Conservation (phyloP, 2,329 filamentous ascomycete genomes). For the Penicillium sp. region DNA sequence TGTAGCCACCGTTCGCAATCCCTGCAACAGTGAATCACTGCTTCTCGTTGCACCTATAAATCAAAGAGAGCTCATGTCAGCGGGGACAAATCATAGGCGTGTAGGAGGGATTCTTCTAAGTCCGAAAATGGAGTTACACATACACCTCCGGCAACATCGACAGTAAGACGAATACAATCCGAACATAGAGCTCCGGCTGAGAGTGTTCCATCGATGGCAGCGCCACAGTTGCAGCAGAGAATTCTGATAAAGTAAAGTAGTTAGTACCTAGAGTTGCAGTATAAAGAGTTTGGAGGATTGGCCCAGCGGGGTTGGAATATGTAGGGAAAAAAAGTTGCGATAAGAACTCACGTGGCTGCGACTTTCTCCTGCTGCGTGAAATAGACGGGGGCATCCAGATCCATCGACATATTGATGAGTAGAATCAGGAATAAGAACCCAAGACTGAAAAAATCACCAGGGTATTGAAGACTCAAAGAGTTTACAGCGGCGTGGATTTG, state of each 20-base stretch:
- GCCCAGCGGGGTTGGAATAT: neutral
- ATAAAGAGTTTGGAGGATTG: neutral
- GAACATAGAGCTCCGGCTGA: slow-evolving; percentile 86
- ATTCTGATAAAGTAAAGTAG: slow-evolving; percentile 60
- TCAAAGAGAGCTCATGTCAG: neutral
- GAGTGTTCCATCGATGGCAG: slow-evolving; percentile 87
- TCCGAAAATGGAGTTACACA: neutral
- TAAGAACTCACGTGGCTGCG: slow-evolving; percentile 55
- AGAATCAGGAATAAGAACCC: slow-evolving; percentile 1
- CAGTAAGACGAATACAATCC: slow-evolving; percentile 91
- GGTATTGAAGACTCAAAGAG: slow-evolving; percentile 10
- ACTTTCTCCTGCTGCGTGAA: slow-evolving; percentile 44
- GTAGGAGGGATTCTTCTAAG: neutral
- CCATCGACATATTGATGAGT: slow-evolving; percentile 49
- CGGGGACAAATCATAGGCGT: neutral
- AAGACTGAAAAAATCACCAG: slow-evolving; percentile 1
- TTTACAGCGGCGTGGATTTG: slow-evolving; percentile 17
- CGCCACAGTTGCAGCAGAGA: slow-evolving; percentile 96
- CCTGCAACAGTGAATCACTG: slow-evolving; percentile 82
- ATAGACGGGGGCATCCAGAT: slow-evolving; percentile 57
- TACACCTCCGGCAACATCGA: slow-evolving; percentile 84
- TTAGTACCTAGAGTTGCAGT: neutral
- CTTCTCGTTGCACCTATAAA: slow-evolving; percentile 71
- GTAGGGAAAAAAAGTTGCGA: slow-evolving; percentile 11
- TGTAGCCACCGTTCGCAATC: slow-evolving; percentile 94